These are phyloP conservation scores for Asterophora lycoperdoides DNA, from an alignment of 768 basidiomycete genomes.

Conservation along the genomic window DNA sequence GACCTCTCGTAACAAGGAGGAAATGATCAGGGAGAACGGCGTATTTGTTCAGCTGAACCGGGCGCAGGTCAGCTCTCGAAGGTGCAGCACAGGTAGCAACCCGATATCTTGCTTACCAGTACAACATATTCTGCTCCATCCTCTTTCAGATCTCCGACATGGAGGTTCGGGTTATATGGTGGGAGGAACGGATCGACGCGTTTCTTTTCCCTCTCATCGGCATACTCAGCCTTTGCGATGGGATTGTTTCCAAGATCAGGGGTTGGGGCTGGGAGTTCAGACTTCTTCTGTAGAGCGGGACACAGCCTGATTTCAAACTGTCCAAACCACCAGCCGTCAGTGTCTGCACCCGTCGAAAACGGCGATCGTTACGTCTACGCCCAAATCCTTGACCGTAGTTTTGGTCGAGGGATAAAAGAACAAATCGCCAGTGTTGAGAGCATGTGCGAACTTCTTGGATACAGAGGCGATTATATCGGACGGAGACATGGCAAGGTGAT, in stretches of 20 bases:
- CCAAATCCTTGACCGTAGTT: conserved; percentile 54
- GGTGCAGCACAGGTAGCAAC: not conserved
- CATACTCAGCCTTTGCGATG: conserved; percentile 21
- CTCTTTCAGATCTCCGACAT: conserved; percentile 68
- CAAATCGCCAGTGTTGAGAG: conserved; percentile 59
- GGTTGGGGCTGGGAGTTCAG: conserved; percentile 43
- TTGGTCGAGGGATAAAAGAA: conserved; percentile 76
- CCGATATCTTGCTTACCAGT: conserved; percentile 49
- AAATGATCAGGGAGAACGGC: conserved; percentile 83
- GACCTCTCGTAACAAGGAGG: conserved; percentile 82
- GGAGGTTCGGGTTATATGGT: conserved; percentile 75
- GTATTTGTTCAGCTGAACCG: conserved; percentile 77
- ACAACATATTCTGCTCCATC: conserved; percentile 60
- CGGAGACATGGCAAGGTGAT: conserved; percentile 26
- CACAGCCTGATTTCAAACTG: conserved; percentile 88
- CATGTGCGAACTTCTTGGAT: conserved; percentile 52
- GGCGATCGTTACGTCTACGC: conserved; percentile 50
- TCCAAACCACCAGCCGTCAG: not conserved
- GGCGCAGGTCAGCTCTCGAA: not conserved
- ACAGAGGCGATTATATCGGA: conserved; percentile 54
- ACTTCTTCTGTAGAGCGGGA: conserved; percentile 81
- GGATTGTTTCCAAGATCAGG: conserved; percentile 32
- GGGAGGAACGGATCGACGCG: conserved; percentile 75
- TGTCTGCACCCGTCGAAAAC: not conserved
- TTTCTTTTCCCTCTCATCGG: conserved; percentile 22